Evolutionary conservation across 768 basidiomycete species (phyloP), one percentile per base, ranked within the genome.

Genomic region (Boletus rubroflammeus): DNA sequence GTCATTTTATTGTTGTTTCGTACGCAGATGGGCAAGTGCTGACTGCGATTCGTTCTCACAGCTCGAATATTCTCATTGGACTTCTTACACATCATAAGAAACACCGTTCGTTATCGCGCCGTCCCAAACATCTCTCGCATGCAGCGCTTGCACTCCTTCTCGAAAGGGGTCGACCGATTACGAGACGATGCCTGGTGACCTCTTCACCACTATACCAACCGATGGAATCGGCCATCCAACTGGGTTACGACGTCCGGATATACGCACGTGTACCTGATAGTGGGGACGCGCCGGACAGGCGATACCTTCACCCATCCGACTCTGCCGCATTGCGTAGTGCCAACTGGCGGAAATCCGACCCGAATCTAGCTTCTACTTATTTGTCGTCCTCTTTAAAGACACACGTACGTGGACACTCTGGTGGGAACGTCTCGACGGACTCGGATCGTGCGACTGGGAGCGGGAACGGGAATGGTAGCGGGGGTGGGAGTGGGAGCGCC

Each of bases 21-120:
- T 17, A 19, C 26, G 32, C 11, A 29, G 41, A 31, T 19, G 15
- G 9, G 10, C 38, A n/a, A 17, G 21, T 7, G 31, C 52, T 67
- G 52, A 69, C 53, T 9, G 3, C 40, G 2, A 46, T 39, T 34
- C 23, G n/a, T 28, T 35, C 45, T 0, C 28, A 44, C 61, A 93
- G 91, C 60, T 93, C 91, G 15, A 94, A 94, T 66, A 93, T 94
- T 57, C 80, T 93, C 43, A 85, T 94, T 56, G 91, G 91, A 32
- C 79, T 93, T 51, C 67, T 93, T n/a, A 81, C 78, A 28, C 82
- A 86, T 68, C 69, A 88, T 48, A 84, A 82, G 66, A 82, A 78
- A 51, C 76, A 81, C 57, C 74, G 70, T 59, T 75, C 59, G 34
- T 57, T 38, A 59, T 60, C 75, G 67, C 63, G 70, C 69, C 60